Percentiles rank a stretch among this genome's conserved stretches.
Evolutionary conservation across 352 stramenopile genomes (phyloP).

Genomic region (Globisporangium spiculum): DNA sequence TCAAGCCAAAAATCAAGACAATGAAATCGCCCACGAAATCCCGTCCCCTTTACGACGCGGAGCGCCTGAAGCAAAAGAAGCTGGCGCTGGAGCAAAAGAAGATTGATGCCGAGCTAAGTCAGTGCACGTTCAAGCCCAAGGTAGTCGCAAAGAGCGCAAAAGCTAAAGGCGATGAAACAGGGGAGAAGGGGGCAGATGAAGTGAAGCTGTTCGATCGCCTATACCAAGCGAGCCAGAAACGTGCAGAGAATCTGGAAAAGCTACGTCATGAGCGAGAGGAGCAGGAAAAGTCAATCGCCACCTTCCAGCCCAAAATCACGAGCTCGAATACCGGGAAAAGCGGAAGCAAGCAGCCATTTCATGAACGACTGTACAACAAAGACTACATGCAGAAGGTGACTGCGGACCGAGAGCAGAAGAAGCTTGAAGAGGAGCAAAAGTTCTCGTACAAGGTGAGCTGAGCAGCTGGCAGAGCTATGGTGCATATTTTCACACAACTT

Average conservation of each 20-base stretch:
- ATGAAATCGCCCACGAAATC: slow-evolving; percentile 55
- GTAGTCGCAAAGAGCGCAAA: slow-evolving; percentile 45
- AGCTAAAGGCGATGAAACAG: slow-evolving; percentile 27
- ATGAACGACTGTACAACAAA: slow-evolving; percentile 77
- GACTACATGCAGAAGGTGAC: slow-evolving; percentile 66
- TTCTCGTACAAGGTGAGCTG: slow-evolving; percentile 73
- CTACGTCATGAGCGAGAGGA: slow-evolving; percentile 67
- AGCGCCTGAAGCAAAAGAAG: slow-evolving; percentile 69
- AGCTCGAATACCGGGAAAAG: slow-evolving; percentile 17
- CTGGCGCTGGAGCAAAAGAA: slow-evolving; percentile 72
- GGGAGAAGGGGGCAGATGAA: slow-evolving; percentile 17
- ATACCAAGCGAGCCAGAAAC: slow-evolving; percentile 62
- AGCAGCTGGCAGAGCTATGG: slow-evolving; percentile 4
- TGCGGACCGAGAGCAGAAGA: slow-evolving; percentile 66
- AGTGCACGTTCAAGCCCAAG: slow-evolving; percentile 74
- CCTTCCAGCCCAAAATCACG: slow-evolving; percentile 67
- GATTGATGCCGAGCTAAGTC: slow-evolving; percentile 51
- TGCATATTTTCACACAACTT: slow-evolving; percentile 4
- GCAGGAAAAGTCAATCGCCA: slow-evolving; percentile 48
- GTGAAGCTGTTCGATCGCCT: slow-evolving; percentile 60
- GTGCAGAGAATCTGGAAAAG: slow-evolving; percentile 55
- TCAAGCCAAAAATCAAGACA: slow-evolving; percentile 73
- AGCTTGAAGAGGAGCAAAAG: slow-evolving; percentile 64
- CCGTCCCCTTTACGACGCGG: slow-evolving; percentile 65
- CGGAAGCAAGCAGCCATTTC: slow-evolving; percentile 55